Conservation (phyloP, 78 protist genomes). For the Cavenderia fasciculata region DNA sequence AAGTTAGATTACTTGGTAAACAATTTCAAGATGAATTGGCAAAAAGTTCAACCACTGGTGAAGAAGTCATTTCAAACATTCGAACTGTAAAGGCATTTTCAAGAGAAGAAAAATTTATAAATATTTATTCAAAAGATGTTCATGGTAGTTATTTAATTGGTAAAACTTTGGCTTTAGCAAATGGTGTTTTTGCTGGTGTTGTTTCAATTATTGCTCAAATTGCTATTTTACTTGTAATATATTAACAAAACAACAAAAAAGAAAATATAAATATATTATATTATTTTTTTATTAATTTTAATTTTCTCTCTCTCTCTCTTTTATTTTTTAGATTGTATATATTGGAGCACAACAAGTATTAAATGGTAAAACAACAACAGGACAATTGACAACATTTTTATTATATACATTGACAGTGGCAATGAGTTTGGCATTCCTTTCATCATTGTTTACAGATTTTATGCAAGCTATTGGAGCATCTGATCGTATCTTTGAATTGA, state of each 20-base stretch:
- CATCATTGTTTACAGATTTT: conserved; percentile 71
- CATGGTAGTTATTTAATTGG: conserved; percentile 65
- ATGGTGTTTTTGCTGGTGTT: conserved; percentile 39
- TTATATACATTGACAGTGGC: conserved; percentile 84
- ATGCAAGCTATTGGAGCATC: conserved; percentile 87
- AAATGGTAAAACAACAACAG: conserved; percentile 58
- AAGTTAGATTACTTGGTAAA: conserved; percentile 64
- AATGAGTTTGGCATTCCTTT: conserved; percentile 72
- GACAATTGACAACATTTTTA: conserved; percentile 79
- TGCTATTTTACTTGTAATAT: conserved; percentile 15
- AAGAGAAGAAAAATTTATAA: conserved; percentile 62
- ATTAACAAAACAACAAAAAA: no score
- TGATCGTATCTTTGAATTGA: conserved; percentile 87
- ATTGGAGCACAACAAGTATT: conserved; percentile 86
- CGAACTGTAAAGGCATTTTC: conserved; percentile 88
- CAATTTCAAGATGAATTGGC: conserved; percentile 85
- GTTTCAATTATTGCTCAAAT: conserved; percentile 48
- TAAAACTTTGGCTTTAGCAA: conserved; percentile 35
- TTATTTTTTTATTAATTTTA: neutral
- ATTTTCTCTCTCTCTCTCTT: no score
- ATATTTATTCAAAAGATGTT: conserved; percentile 40
- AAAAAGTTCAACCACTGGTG: conserved; percentile 18
- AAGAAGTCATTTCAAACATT: conserved; percentile 63
- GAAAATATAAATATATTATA: no score
- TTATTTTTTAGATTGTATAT: conserved; percentile 83